Base-by-base conservation (phyloP, 306 rosid genomes). In the Sphenostylis stenocarpa region DNA sequence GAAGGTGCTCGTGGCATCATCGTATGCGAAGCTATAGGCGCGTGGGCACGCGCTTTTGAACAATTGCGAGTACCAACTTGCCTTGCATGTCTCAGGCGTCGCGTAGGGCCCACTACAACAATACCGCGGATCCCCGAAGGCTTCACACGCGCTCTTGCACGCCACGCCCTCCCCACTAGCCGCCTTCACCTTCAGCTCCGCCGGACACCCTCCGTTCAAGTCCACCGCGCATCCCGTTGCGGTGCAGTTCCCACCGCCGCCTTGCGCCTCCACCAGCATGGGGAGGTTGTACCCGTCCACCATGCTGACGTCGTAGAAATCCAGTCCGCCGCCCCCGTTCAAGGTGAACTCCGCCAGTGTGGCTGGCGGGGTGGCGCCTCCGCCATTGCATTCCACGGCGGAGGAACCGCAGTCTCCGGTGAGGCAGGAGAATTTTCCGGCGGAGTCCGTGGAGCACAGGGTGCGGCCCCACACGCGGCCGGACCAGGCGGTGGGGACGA, bases 391-490 rank as follows among this genome's bases (percentile, higher is more conserved):
- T 64, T 85, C 86, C 0, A 90, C 26, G 3, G 79, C 13, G 23
- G 88, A 84, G 13, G 96, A 88, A 44, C 85, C 91, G 15, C 96
- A 92, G 21, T 92, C 96, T 2, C 87, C 93, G 0, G 97, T 92
- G 28, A 84, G 51, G 68, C 96, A 92, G 1, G 81, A 52, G 65
- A 92, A 90, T 24, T 70, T 86, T 0, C 88, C 91, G 1, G 84
- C 4, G 31, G 89, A 6, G 70, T 88, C 84, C 0, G 77, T 72
- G 48, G 86, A 28, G 82, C 97, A 92, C 1, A 55, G 48, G 2
- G 93, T 90, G 1, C 93, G 83, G 10, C 88, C 96, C 97, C 96
- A 92, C 3, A 92, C n/a, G 12, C 96, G 90, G 57, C 93, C 97
- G 1, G 97, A 90, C 97, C 97, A 92, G 7, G 84, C 56, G 9